Conservation (phyloP, 164 flowering plant species). For the Paratinospora sagittata region DNA sequence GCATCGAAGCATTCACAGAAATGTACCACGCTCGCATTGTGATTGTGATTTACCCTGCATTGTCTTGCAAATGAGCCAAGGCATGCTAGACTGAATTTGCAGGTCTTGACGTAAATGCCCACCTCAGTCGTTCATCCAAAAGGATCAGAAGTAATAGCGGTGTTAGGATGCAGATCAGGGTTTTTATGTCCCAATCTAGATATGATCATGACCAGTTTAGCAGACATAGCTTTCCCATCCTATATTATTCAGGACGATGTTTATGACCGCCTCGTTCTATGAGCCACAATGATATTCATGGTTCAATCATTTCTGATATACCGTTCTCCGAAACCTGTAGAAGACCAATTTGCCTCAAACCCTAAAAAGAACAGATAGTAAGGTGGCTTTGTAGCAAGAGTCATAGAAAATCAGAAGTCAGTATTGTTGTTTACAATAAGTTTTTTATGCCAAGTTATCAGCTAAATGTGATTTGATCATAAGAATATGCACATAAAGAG, state of each 20-base stretch:
- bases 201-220: neutral
- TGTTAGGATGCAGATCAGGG: neutral
- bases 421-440: neutral
- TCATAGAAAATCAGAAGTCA: neutral
- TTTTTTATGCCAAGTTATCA: neutral
- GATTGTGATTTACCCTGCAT: neutral
- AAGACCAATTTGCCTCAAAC: neutral
- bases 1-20: too few species aligned
- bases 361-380: neutral
- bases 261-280: neutral
- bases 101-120: too few species aligned
- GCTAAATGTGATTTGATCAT: neutral
- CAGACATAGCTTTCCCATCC: neutral
- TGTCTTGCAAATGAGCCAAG: neutral
- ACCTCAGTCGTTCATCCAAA: too few species aligned
- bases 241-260: neutral
- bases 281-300: neutral
- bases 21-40: neutral
- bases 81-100: neutral
- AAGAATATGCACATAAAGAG: neutral
- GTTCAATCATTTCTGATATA: neutral
- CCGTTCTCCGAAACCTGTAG: neutral
- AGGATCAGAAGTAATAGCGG: too few species aligned
- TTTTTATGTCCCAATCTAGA: neutral
- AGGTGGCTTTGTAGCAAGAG: neutral